Percentiles rank a stretch among this genome's conserved stretches.
Conservation (phyloP, 495 filamentous ascomycete species). For the Aspergillus carlsbadensis region DNA sequence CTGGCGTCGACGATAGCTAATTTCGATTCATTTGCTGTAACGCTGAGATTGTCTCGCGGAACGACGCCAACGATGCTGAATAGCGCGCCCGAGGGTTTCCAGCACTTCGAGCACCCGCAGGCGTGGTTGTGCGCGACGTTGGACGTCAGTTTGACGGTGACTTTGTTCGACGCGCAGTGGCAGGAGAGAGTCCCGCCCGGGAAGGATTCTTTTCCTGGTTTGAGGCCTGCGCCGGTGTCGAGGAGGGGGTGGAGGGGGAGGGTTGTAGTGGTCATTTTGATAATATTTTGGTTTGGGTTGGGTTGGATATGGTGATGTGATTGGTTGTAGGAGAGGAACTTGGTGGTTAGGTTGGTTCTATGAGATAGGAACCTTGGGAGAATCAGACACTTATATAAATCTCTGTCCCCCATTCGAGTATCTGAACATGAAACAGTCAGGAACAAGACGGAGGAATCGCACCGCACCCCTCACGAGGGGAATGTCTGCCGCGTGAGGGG, state of each 20-base stretch:
- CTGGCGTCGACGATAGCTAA: slow-evolving; percentile 49
- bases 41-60: slow-evolving; percentile 41
- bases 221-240: slow-evolving; percentile 48
- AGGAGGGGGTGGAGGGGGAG: slow-evolving; percentile 57
- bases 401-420: no score
- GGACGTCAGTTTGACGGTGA: slow-evolving; percentile 49
- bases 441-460: no score
- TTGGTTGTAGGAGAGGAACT: not conserved
- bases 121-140: slow-evolving; percentile 64
- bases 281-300: not conserved
- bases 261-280: not conserved
- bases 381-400: no score
- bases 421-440: no score
- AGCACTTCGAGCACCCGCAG: slow-evolving; percentile 66
- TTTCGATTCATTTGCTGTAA: slow-evolving; percentile 52
- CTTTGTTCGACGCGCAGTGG: slow-evolving; percentile 48
- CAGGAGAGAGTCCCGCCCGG: slow-evolving; percentile 55
- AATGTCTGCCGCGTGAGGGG: no score
- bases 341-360: no score
- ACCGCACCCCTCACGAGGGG: no score
- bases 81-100: slow-evolving; percentile 56
- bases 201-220: slow-evolving; percentile 44
- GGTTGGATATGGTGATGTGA: not conserved
- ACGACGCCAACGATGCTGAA: slow-evolving; percentile 61
- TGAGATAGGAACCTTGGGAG: no score